Base-by-base conservation (phyloP, 257 asterid genomes). In the Jacaranda mimosifolia region DNA sequence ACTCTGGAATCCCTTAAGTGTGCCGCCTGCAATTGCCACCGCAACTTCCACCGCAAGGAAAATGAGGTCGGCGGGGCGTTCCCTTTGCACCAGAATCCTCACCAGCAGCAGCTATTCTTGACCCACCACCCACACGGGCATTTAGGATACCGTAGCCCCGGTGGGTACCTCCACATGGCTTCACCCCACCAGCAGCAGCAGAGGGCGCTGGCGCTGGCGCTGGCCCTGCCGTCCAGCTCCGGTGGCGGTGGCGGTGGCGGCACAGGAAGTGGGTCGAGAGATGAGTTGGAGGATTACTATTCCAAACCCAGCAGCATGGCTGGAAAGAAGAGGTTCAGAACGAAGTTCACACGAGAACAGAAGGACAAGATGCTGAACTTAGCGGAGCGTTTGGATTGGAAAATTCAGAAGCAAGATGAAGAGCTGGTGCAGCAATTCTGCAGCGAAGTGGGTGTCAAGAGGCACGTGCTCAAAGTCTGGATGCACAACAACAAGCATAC, bases 21-120 rank as follows among this genome's bases (percentile, higher is more conserved):
- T 81, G 96, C 97, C 21, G 96, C 96, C 64, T 92, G 97, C 82
- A 72, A 58, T 70, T 92, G 96, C 88, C 97, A 92, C 89, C 94
- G 97, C 4, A 92, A 92, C 68, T 92, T 92, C 87, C 97, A 92
- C 94, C 89, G 96, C 6, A 86, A 88, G 46, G 97, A 89, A 51
- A 17, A 39, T 4, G 89, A 79, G 49, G 15, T 38, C 60, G 72
- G 65, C 39, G 72, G 65, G 75, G 80, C 52, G 39, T 72, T 63
- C 51, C 72, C 70, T 6, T 64, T 59, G 68, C 68, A 55, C 73
- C 86, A 73, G 1, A 63, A 26, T 0, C 76, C 51, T 45, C 82
- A 72, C 51, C 88, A 72, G 69, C 96, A 59, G 51, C 77, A 75
- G n/a, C 91, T 83, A 0, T 74, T 83, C 9, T 45, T 84, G 39